phyloP scores from a whole-genome alignment of 1,139 yeast genomes.

The Taphrina betulina region DNA sequence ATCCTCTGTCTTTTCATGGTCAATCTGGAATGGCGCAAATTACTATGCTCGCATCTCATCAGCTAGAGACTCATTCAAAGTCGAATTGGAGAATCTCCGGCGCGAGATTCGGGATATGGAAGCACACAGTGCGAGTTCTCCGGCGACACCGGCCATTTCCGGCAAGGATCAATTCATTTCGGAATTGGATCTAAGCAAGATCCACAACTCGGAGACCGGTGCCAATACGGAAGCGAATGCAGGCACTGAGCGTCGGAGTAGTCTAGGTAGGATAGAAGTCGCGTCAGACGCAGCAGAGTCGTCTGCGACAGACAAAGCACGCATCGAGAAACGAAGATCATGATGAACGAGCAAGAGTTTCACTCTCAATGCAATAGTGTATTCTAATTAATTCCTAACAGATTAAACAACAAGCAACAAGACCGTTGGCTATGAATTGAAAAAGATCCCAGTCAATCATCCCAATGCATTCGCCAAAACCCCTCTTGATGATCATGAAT shows the following conservation, averaged over 20 bases:
- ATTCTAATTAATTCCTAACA: too few species aligned
- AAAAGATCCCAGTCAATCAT: too few species aligned
- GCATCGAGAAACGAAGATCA: too few species aligned
- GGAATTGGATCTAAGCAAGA: constrained; percentile 15
- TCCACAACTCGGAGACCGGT: constrained; percentile 3
- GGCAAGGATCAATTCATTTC: constrained; percentile 25
- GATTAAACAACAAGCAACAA: too few species aligned
- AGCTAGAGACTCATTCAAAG: constrained; percentile 62
- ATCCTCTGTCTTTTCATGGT: constrained; percentile 67
- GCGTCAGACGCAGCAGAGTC: background rate
- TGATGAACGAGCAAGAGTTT: too few species aligned
- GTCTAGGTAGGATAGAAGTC: background rate
- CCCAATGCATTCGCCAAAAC: too few species aligned
- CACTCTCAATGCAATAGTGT: too few species aligned
- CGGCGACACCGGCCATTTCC: constrained; percentile 27
- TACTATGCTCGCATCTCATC: constrained; percentile 91
- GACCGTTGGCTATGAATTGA: too few species aligned
- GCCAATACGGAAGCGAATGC: constrained; percentile 13
- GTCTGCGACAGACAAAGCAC: background rate
- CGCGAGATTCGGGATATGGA: constrained; percentile 54
- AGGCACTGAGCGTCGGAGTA: background rate
- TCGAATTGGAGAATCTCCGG: constrained; percentile 71
- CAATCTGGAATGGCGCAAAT: constrained; percentile 91
- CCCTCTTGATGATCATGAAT: too few species aligned
- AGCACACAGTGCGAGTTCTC: constrained; percentile 7